phyloP scores from a whole-genome alignment of 192 early-diverging fungal species.

The Coemansia asiatica region DNA sequence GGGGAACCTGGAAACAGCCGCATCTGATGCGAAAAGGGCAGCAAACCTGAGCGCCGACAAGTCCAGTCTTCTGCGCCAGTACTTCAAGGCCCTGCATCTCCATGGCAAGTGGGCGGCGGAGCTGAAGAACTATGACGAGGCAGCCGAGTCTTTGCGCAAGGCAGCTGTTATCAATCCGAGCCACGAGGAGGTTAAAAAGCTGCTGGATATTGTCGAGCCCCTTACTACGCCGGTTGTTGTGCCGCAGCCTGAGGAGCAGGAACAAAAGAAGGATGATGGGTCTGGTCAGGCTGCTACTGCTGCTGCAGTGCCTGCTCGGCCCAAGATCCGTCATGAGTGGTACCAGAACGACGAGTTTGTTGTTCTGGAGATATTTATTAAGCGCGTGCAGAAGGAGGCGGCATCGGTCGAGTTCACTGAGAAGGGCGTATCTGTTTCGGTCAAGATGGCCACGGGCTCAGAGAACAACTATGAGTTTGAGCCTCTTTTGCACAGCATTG shows the following conservation, averaged over 20 bases:
- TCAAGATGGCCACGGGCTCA: slow-evolving; percentile 79
- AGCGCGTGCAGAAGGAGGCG: slow-evolving; percentile 74
- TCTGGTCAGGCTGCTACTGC: no score
- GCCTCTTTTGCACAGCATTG: slow-evolving; percentile 77
- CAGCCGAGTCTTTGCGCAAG: slow-evolving; percentile 58
- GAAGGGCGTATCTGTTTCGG: slow-evolving; percentile 69
- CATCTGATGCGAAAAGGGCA: slow-evolving; percentile 67
- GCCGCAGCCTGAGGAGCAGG: slow-evolving; percentile 22
- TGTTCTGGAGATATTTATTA: slow-evolving; percentile 88
- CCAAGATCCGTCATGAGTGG: slow-evolving; percentile 85
- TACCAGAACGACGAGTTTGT: slow-evolving; percentile 92
- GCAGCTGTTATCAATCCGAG: slow-evolving; percentile 63
- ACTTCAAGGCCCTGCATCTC: slow-evolving; percentile 68
- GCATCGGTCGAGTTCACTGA: slow-evolving; percentile 67
- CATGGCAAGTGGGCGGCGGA: slow-evolving; percentile 62
- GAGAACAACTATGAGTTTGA: slow-evolving; percentile 93
- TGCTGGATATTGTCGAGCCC: slow-evolving; percentile 45
- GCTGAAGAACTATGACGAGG: slow-evolving; percentile 61
- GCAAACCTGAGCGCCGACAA: slow-evolving; percentile 57
- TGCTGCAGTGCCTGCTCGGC: slow-evolving; percentile 14
- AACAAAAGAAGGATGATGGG: not conserved
- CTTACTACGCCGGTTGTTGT: slow-evolving; percentile 36
- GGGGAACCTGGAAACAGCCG: slow-evolving; percentile 59
- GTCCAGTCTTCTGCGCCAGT: slow-evolving; percentile 49
- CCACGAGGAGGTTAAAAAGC: slow-evolving; percentile 39